A percentile compares a stretch with the other conserved stretches of the same genome.
Conservation (phyloP, 371 early-diverging fungal genomes). For the Parasitella parasitica region DNA sequence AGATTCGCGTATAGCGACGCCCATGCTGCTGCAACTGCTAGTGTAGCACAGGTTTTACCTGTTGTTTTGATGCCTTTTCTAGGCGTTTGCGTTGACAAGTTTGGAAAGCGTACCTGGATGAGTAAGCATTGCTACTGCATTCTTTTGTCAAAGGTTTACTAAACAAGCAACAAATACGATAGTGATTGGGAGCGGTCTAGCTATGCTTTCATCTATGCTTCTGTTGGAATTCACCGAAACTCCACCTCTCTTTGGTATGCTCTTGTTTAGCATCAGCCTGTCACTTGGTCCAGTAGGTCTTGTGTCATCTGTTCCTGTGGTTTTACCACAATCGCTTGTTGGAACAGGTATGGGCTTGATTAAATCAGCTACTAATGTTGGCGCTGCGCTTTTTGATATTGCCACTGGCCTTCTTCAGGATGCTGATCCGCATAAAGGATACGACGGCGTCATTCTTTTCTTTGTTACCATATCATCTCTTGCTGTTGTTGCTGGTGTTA, state of each 20-base stretch:
- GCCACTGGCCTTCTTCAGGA: conserved; percentile 67
- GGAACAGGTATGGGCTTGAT: conserved; percentile 72
- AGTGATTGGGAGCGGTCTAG: conserved; percentile 52
- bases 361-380: conserved; percentile 68
- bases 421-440: conserved; percentile 41
- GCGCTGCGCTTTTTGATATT: conserved; percentile 66
- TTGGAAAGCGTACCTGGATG: conserved; percentile 62
- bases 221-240: conserved; percentile 54
- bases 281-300: conserved; percentile 68
- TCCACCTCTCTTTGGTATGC: conserved; percentile 60
- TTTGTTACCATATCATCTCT: conserved; percentile 49
- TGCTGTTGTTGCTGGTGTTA: conserved; percentile 39
- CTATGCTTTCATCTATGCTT: conserved; percentile 49
- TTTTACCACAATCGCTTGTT: conserved; percentile 55
- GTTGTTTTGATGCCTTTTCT: conserved; percentile 67
- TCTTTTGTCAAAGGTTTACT: no score
- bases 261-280: conserved; percentile 64
- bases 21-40: conserved; percentile 65
- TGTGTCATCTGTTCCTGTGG: conserved; percentile 66
- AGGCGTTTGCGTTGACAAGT: conserved; percentile 62
- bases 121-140: conserved; percentile 48
- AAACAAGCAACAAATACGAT: no score
- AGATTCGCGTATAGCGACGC: conserved; percentile 57
- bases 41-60: conserved; percentile 67
- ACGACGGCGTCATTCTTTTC: conserved; percentile 56